phyloP scores from a whole-genome alignment of 768 basidiomycete species.

The Astraeus odoratus region DNA sequence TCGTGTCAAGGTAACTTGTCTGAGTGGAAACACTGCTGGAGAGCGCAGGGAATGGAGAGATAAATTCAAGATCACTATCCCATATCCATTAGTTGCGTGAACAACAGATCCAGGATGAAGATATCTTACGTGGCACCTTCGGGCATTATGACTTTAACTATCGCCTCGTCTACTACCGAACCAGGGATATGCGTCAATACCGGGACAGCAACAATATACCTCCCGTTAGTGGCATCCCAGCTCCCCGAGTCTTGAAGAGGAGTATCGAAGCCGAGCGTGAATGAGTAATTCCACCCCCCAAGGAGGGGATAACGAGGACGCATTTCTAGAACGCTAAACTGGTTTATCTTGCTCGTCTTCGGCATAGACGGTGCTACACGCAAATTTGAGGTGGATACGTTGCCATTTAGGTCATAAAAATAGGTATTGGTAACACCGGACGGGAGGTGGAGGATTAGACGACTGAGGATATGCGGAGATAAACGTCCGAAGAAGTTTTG shows the following conservation, averaged over 20 bases:
- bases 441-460: constrained; percentile 75
- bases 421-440: constrained; percentile 76
- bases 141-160: constrained; percentile 76
- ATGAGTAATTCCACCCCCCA: constrained; percentile 97
- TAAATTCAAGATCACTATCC: constrained; percentile 68
- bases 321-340: constrained; percentile 70
- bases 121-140: constrained; percentile 87
- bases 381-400: constrained; percentile 91
- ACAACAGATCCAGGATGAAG: constrained; percentile 11
- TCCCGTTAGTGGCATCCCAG: constrained; percentile 55
- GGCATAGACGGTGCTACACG: constrained; percentile 60
- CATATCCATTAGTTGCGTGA: constrained; percentile 1
- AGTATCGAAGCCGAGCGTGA: constrained; percentile 93
- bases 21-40: constrained; percentile 58
- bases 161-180: constrained; percentile 73
- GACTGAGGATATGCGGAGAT: constrained; percentile 64
- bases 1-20: constrained; percentile 86
- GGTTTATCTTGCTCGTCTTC: constrained; percentile 44
- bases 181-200: constrained; percentile 79
- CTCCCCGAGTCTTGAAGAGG: constrained; percentile 66
- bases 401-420: constrained; percentile 89
- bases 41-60: constrained; percentile 71
- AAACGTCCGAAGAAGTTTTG: constrained; percentile 63
- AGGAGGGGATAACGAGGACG: constrained; percentile 87
- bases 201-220: constrained; percentile 74